Percentiles rank a stretch among this genome's conserved stretches.
phyloP scores from a whole-genome alignment of 805 yeast species.

The Saccharomyces eubayanus region DNA sequence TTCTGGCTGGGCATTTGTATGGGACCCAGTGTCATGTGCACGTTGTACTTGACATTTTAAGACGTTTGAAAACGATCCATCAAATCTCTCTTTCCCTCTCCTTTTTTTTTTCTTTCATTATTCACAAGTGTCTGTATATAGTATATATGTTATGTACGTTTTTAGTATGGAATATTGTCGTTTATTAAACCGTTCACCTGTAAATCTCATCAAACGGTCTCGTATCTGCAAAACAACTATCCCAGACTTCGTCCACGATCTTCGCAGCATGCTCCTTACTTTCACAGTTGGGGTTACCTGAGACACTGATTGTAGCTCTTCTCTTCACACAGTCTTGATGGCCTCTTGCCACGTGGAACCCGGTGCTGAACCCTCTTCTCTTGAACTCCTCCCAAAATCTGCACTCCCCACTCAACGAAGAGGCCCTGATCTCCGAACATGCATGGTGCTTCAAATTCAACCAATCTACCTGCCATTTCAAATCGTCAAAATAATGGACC shows the following conservation, averaged over 20 bases:
- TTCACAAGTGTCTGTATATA: conserved; percentile 1
- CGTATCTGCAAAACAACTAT: conserved; percentile 87
- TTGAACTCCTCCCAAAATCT: conserved; percentile 78
- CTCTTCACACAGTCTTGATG: conserved; percentile 88
- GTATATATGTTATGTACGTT: background rate
- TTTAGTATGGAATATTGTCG: background rate
- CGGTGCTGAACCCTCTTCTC: conserved; percentile 26
- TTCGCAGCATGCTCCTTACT: conserved; percentile 63
- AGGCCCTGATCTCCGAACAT: conserved; percentile 92
- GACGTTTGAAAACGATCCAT: background rate
- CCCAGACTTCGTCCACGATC: conserved; percentile 83
- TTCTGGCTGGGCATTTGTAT: conserved; percentile 89
- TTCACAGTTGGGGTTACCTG: conserved; percentile 78
- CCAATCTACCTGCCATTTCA: conserved; percentile 85
- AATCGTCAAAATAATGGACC: conserved; percentile 86
- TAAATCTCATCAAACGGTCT: conserved; percentile 93
- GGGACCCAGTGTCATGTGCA: conserved; percentile 84
- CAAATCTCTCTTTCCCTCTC: background rate
- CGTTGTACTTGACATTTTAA: conserved; percentile 69
- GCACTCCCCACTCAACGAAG: conserved; percentile 90
- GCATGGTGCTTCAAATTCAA: conserved; percentile 84
- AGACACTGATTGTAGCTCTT: conserved; percentile 77
- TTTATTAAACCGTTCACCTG: conserved; percentile 34
- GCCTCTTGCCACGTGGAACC: conserved; percentile 57
- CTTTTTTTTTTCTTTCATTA: background rate